phyloP scores from a whole-genome alignment of 2,329 filamentous ascomycete genomes.

The Purpureocillium lavendulum region DNA sequence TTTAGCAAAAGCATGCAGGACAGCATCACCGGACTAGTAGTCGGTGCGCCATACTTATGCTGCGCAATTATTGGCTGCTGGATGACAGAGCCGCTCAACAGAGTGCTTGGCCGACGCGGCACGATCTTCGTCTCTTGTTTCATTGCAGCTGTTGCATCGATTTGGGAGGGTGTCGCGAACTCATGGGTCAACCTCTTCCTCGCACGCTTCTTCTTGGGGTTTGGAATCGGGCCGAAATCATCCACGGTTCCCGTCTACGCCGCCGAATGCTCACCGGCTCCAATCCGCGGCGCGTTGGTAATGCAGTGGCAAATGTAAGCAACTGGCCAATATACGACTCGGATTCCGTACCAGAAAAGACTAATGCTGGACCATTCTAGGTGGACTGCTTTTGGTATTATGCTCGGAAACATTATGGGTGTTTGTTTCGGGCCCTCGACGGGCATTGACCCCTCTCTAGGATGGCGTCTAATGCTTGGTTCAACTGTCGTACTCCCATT shows the following conservation, averaged over 20 bases:
- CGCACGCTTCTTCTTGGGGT: slow-evolving; percentile 56
- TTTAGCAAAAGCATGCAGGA: slow-evolving; percentile 24
- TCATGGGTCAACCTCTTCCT: slow-evolving; percentile 53
- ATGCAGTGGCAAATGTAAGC: slow-evolving; percentile 58
- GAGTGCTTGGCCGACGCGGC: slow-evolving; percentile 4
- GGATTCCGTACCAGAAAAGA: too few relatives aligned
- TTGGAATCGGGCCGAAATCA: slow-evolving; percentile 59
- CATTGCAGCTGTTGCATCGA: slow-evolving; percentile 4
- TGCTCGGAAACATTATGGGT: too few relatives aligned
- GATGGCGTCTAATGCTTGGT: slow-evolving; percentile 54
- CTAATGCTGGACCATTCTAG: too few relatives aligned
- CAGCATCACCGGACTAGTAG: slow-evolving; percentile 18
- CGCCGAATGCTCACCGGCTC: slow-evolving; percentile 59
- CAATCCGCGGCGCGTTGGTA: slow-evolving; percentile 62
- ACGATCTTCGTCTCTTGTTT: slow-evolving; percentile 7
- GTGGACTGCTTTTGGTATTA: slow-evolving; percentile 5
- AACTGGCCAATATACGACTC: slow-evolving; percentile 30
- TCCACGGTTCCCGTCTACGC: slow-evolving; percentile 61
- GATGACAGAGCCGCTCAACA: slow-evolving; percentile 12
- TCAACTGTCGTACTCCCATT: slow-evolving; percentile 47
- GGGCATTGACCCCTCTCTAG: slow-evolving; percentile 29
- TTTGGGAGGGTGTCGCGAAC: slow-evolving; percentile 22
- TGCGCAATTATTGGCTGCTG: slow-evolving; percentile 19
- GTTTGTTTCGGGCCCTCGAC: slow-evolving; percentile 8
- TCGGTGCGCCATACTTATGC: slow-evolving; percentile 7